Conservation (phyloP, 768 basidiomycete species). For the Tylopilus subfusipes region DNA sequence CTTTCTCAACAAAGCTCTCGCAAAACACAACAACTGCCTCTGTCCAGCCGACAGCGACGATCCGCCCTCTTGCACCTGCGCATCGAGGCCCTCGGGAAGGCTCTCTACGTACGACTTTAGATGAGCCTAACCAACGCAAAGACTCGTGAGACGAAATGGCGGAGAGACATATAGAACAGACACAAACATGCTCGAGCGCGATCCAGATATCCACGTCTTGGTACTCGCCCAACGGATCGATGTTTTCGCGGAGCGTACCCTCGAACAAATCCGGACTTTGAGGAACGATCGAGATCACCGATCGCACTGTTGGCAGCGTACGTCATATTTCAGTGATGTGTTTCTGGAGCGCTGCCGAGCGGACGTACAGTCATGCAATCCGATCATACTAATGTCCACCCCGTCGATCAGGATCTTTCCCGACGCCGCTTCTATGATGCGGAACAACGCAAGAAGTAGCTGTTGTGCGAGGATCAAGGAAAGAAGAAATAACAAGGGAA, state of each 20-base stretch:
- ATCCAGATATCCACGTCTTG: conserved; percentile 84
- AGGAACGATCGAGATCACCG: conserved; percentile 81
- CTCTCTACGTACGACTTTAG: conserved; percentile 66
- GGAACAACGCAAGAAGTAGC: conserved; percentile 70
- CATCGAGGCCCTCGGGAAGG: conserved; percentile 66
- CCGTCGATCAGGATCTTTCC: conserved; percentile 73
- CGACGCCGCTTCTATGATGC: conserved; percentile 66
- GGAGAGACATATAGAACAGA: background rate
- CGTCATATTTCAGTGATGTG: background rate
- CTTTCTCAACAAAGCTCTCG: conserved; percentile 77
- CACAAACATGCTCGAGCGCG: conserved; percentile 64
- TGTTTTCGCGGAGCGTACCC: conserved; percentile 78
- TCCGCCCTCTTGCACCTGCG: conserved; percentile 73
- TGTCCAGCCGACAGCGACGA: conserved; percentile 83
- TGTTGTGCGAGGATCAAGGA: conserved; percentile 19
- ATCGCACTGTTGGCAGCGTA: conserved; percentile 48
- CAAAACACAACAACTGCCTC: conserved; percentile 84
- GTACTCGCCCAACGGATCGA: conserved; percentile 78
- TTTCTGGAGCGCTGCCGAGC: too few species aligned
- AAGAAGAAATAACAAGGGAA: background rate
- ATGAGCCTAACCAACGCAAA: conserved; percentile 43
- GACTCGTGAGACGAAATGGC: background rate
- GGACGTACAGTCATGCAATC: conserved; percentile 53
- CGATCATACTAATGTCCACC: conserved; percentile 72
- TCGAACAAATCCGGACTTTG: conserved; percentile 72